phyloP scores from a whole-genome alignment of 441 rosid genomes.

The Sinapis alba region DNA sequence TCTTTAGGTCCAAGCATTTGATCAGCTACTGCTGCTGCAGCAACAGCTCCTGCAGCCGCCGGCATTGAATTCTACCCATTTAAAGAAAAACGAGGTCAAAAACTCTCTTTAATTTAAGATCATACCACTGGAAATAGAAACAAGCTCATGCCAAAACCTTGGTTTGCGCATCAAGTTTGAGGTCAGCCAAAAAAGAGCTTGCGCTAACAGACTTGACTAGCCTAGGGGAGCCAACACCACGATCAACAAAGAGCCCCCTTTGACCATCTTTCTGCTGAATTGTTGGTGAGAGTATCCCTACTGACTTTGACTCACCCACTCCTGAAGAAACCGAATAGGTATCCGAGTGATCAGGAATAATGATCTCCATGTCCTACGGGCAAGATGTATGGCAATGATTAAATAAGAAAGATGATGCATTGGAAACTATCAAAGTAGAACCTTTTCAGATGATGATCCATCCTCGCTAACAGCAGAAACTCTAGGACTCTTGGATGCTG shows the following conservation, averaged over 20 bases:
- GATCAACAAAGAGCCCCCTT: constrained; percentile 87
- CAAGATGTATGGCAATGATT: constrained; percentile 22
- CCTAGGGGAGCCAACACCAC: constrained; percentile 99
- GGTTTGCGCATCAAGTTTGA: constrained; percentile 62
- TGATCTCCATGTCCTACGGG: constrained; percentile 69
- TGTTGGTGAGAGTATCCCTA: constrained; percentile 70
- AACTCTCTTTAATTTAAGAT: constrained; percentile 3
- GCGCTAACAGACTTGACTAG: constrained; percentile 83
- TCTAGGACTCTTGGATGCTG: constrained; percentile 40
- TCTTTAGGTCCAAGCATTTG: constrained; percentile 99
- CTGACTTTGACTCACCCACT: constrained; percentile 77
- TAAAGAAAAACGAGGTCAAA: constrained; percentile 18
- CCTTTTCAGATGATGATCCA: constrained; percentile 71
- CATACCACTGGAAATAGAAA: background rate
- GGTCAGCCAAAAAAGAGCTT: constrained; percentile 60
- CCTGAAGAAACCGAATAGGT: constrained; percentile 58
- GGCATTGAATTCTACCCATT: constrained; percentile 87
- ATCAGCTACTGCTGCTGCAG: constrained; percentile 98
- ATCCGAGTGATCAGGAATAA: constrained; percentile 73
- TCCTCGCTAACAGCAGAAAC: constrained; percentile 51
- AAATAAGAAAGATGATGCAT: constrained; percentile 7
- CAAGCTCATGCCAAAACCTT: constrained; percentile 60
- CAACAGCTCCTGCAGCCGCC: constrained; percentile 99
- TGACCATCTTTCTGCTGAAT: constrained; percentile 78
- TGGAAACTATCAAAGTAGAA: constrained; percentile 33